Evolutionary conservation across 1,284 basidiomycete genomes (phyloP), one percentile per base, ranked within the genome.

Genomic region (Rhizoctonia solani): DNA sequence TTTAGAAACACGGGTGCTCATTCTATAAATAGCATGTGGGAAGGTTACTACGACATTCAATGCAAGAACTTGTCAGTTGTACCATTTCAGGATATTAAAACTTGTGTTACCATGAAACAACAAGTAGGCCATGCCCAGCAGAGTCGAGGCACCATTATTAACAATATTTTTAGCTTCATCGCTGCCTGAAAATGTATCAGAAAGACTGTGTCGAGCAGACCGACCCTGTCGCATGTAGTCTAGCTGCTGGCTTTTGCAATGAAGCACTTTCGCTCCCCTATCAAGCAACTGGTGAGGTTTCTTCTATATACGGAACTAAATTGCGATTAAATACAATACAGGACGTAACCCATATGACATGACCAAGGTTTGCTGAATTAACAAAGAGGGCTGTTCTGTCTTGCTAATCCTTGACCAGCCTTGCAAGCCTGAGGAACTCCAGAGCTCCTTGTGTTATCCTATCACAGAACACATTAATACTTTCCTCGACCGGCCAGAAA

Each of bases 51-150:
- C 68, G 75, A 79, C 42, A 73, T 77, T 65, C 72, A 72, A 41
- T 79, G 78, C 70, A 75, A 71, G 42, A 72, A 69, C 27, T 74
- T 71, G 11, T 75, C 71, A 44, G 72, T 74, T n/a, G 67, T 56
- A 2, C 86, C 86, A 1, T 82, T 86, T 73, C 85, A 87, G 71
- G 77, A 76, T 23, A 87, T 87, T 59, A 76, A 76, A 56, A 80
- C 74, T 0, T 78, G 78, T 61, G 73, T 78, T 1, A 71, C 71
- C 46, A 87, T 87, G 81, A 86, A 85, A 73, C 79, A 77, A n/a
- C n/a, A n/a, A n/a, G n/a, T n/a, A n/a, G n/a, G n/a, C n/a, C n/a
- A n/a, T n/a, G n/a, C n/a, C n/a, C n/a, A n/a, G n/a, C n/a, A n/a
- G n/a, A n/a, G 52, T 46, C 44, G 19, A 85, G 86, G 42, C 67